Conservation (phyloP, 805 yeast genomes). For the Spathaspora arborariae region DNA sequence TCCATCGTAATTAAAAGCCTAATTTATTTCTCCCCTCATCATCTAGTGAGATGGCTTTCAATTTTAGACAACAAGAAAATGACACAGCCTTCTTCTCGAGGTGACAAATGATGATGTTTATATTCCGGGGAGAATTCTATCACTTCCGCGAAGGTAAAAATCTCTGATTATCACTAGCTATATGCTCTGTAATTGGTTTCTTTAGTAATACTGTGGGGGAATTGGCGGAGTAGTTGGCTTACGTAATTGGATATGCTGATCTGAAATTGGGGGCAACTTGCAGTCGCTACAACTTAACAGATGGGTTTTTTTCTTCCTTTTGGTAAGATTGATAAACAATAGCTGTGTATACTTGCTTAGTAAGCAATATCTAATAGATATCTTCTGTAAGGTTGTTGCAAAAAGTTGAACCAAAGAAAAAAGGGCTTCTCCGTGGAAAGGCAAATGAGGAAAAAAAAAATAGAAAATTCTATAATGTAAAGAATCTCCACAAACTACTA, state of each 20-base stretch:
- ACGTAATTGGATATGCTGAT: background rate
- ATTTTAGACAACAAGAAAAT: background rate
- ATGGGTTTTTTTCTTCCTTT: too few relatives aligned
- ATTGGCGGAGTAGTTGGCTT: background rate
- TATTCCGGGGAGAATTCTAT: background rate
- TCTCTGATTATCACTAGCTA: too few relatives aligned
- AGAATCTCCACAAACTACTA: constrained; percentile 16
- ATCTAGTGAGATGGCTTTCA: background rate
- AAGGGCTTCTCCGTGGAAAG: background rate
- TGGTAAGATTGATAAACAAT: too few relatives aligned
- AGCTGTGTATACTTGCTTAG: too few relatives aligned
- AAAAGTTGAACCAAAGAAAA: background rate
- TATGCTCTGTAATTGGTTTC: background rate
- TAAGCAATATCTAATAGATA: background rate
- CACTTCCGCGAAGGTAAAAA: background rate
- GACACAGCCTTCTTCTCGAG: background rate
- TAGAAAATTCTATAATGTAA: background rate
- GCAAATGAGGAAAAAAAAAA: background rate
- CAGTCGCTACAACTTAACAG: too few relatives aligned
- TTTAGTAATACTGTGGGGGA: background rate
- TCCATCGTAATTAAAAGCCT: background rate
- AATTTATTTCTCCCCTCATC: background rate
- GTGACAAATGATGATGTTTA: background rate
- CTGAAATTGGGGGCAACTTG: background rate
- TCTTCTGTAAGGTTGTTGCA: background rate